A percentile compares a stretch with the other conserved stretches of the same genome.
Conservation (phyloP, 306 rosid genomes). For the Malus asiatica region DNA sequence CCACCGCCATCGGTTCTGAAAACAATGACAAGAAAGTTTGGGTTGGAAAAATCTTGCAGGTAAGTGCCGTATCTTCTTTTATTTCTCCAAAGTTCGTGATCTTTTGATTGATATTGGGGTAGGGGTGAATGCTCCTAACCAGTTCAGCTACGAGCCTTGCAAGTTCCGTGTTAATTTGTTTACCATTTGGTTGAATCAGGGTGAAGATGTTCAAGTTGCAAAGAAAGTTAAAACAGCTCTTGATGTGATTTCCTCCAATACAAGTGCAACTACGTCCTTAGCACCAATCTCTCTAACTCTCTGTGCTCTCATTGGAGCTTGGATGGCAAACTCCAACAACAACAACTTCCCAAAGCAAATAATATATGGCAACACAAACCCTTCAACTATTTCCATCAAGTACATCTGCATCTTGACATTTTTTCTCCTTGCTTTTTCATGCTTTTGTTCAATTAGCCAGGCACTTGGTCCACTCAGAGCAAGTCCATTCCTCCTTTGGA, state of each 20-base stretch:
- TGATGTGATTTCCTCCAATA: slow-evolving; percentile 41
- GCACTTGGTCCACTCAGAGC: slow-evolving; percentile 39
- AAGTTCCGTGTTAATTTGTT: neutral
- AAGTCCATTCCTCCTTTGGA: no score
- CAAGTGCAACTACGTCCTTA: slow-evolving; percentile 42
- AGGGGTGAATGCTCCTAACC: neutral
- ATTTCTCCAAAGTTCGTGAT: neutral
- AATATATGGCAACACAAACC: slow-evolving; percentile 52
- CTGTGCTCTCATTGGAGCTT: slow-evolving; percentile 63
- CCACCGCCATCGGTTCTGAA: slow-evolving; percentile 59
- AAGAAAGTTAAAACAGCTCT: slow-evolving; percentile 34
- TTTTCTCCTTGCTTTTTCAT: slow-evolving; percentile 63
- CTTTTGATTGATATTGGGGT: neutral
- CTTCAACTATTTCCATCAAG: slow-evolving; percentile 40
- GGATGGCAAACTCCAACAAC: slow-evolving; percentile 35
- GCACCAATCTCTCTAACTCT: slow-evolving; percentile 52
- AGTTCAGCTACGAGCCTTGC: neutral
- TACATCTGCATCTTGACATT: slow-evolving; percentile 42
- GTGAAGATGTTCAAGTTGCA: slow-evolving; percentile 8
- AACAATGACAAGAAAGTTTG: slow-evolving; percentile 61
- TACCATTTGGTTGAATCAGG: slow-evolving; percentile 17
- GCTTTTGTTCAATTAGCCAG: slow-evolving; percentile 71
- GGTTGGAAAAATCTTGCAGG: slow-evolving; percentile 67
- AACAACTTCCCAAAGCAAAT: slow-evolving; percentile 22
- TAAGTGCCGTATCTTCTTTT: slow-evolving; percentile 1